Percentiles rank a stretch among this genome's conserved stretches.
Conservation (phyloP, 1,139 yeast species). For the Saccharomyces pastorianus region DNA sequence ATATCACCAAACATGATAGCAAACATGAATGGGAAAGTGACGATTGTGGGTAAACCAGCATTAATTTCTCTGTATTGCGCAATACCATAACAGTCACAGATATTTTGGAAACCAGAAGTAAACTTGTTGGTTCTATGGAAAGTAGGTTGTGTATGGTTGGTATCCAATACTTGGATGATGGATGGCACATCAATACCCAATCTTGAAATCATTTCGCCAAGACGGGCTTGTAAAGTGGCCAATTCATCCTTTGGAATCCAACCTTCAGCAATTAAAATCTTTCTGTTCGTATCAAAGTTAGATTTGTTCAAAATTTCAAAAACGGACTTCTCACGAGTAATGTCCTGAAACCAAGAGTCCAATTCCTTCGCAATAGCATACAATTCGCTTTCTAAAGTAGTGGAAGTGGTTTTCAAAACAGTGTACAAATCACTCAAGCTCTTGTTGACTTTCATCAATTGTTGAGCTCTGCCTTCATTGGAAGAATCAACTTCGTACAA, state of each 20-base stretch:
- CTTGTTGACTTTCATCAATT: conserved; percentile 49
- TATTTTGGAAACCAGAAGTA: conserved; percentile 83
- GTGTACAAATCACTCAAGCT: conserved; percentile 56
- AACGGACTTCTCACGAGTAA: conserved; percentile 66
- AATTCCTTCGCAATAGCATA: conserved; percentile 67
- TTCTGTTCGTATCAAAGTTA: conserved; percentile 75
- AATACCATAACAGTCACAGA: conserved; percentile 91
- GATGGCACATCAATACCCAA: conserved; percentile 46
- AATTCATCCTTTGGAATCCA: conserved; percentile 72
- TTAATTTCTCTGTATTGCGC: conserved; percentile 93
- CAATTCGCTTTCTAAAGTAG: conserved; percentile 66
- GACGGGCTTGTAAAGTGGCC: conserved; percentile 42
- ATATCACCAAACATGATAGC: conserved; percentile 98
- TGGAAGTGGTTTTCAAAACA: conserved; percentile 64
- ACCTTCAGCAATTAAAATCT: conserved; percentile 93
- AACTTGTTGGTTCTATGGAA: conserved; percentile 86
- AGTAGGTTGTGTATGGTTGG: conserved; percentile 88
- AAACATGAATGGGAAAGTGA: conserved; percentile 97
- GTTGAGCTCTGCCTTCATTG: conserved; percentile 47
- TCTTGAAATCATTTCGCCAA: conserved; percentile 50
- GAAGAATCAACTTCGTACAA: conserved; percentile 62
- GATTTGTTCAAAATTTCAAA: conserved; percentile 72
- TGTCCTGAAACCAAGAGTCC: conserved; percentile 56
- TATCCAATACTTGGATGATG: conserved; percentile 70
- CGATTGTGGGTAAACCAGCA: conserved; percentile 89